Evolutionary conservation across 257 asterid species (phyloP).

Genomic region (Parsonsia alboflavescens): DNA sequence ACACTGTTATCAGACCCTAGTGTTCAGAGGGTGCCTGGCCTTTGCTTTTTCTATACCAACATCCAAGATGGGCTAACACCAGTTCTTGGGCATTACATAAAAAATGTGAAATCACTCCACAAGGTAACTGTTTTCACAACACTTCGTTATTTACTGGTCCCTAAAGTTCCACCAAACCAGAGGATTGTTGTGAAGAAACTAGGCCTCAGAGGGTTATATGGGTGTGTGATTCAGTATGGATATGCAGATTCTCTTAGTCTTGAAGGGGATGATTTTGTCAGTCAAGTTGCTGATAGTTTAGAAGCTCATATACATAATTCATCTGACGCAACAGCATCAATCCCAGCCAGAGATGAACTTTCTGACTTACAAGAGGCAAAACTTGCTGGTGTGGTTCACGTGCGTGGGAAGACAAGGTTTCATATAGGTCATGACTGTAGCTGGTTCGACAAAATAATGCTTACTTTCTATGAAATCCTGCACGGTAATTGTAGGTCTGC

Average conservation of each 20-base stretch:
- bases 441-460: conserved; percentile 40
- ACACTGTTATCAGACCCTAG: conserved; percentile 27
- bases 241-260: conserved; percentile 28
- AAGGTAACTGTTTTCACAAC: conserved; percentile 29
- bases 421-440: conserved; percentile 25
- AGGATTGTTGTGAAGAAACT: conserved; percentile 23
- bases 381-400: conserved; percentile 32
- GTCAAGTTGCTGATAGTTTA: conserved; percentile 20
- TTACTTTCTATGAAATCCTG: conserved; percentile 38
- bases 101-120: conserved; percentile 30
- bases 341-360: conserved; percentile 2
- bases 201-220: conserved; percentile 26
- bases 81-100: conserved; percentile 32
- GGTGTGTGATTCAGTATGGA: conserved; percentile 31
- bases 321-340: conserved; percentile 5
- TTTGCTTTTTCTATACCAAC: conserved; percentile 34
- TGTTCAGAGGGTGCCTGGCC: conserved; percentile 34
- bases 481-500: conserved; percentile 37
- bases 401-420: conserved; percentile 37
- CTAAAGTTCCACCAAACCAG: conserved; percentile 27
- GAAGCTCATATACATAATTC: conserved; percentile 15
- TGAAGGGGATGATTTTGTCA: conserved; percentile 25
- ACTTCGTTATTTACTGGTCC: conserved; percentile 26
- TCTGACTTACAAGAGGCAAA: conserved; percentile 28
- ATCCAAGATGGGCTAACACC: conserved; percentile 37